Evolutionary conservation across 177 flowering plant genomes (phyloP).

Genomic region (Tripterygium wilfordii): DNA sequence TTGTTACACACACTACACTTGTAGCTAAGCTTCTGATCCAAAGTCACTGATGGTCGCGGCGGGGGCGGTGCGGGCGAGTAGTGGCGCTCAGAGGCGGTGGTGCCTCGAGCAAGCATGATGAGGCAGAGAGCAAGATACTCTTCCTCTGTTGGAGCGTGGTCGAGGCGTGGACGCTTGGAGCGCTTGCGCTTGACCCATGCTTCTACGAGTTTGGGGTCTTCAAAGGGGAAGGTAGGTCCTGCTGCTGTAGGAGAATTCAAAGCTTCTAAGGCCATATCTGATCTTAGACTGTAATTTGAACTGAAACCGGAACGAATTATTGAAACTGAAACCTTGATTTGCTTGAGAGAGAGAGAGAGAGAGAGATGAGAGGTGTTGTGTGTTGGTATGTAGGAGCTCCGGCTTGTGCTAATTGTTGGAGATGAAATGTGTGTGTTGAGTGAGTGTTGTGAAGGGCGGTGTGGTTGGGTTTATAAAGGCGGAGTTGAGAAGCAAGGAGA

Average conservation of each 20-base stretch:
- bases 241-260: conserved; percentile 32
- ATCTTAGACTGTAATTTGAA: too few relatives aligned
- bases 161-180: conserved; percentile 26
- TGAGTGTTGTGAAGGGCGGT: too few relatives aligned
- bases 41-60: too few relatives aligned
- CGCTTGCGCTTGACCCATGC: conserved; percentile 38
- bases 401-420: too few relatives aligned
- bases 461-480: neutral
- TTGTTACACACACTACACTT: conserved; percentile 47
- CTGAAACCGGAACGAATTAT: too few relatives aligned
- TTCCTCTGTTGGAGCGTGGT: conserved; percentile 28
- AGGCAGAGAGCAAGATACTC: conserved; percentile 52
- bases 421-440: too few relatives aligned
- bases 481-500: neutral
- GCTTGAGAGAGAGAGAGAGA: too few relatives aligned
- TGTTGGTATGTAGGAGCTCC: too few relatives aligned
- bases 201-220: conserved; percentile 6
- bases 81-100: conserved; percentile 1
- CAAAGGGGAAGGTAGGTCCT: neutral
- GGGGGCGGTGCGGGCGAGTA: neutral
- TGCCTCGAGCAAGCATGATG: conserved; percentile 43
- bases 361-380: too few relatives aligned
- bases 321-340: too few relatives aligned
- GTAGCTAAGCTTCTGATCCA: conserved; percentile 17
- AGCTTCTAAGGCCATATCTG: conserved; percentile 5